Percentiles rank a stretch among this genome's conserved stretches.
phyloP scores from a whole-genome alignment of 2,329 filamentous ascomycete species.

The Colletotrichum brevisporum region DNA sequence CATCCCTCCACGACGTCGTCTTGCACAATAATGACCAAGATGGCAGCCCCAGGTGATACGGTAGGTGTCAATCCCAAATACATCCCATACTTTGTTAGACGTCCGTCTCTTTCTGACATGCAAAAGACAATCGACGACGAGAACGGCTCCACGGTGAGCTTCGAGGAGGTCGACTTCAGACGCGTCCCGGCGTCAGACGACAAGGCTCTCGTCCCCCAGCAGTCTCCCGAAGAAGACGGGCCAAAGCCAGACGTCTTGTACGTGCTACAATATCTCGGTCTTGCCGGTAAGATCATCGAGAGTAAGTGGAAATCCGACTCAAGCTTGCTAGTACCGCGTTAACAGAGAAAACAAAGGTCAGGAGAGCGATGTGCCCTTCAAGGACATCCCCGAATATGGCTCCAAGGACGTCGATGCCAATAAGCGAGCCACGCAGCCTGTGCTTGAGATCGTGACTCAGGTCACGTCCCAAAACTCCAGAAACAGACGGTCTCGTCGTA shows the following conservation, averaged over 20 bases:
- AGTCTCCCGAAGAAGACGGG: slow-evolving; percentile 47
- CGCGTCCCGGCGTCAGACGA: background rate
- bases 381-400: slow-evolving; percentile 49
- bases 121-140: slow-evolving; percentile 43
- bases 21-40: slow-evolving; percentile 4
- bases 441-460: slow-evolving; percentile 61
- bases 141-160: slow-evolving; percentile 49
- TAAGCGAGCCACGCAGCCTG: slow-evolving; percentile 47
- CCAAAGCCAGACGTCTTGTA: slow-evolving; percentile 56
- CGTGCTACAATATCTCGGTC: slow-evolving; percentile 56
- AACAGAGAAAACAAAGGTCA: slow-evolving; percentile 47
- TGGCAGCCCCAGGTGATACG: slow-evolving; percentile 29
- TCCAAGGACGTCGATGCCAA: slow-evolving; percentile 43
- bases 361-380: slow-evolving; percentile 56
- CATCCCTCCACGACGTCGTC: background rate
- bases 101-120: background rate
- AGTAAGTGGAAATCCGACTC: slow-evolving; percentile 46
- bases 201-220: slow-evolving; percentile 38
- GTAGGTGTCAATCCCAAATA: slow-evolving; percentile 1
- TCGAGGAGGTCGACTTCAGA: slow-evolving; percentile 49
- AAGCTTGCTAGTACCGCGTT: slow-evolving; percentile 26
- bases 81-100: background rate
- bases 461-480: slow-evolving; percentile 46
- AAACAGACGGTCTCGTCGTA: slow-evolving; percentile 24
- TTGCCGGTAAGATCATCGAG: slow-evolving; percentile 51